These are phyloP conservation scores for Xylaria scruposa DNA, from an alignment of 495 filamentous ascomycete species.

Conservation along the genomic window DNA sequence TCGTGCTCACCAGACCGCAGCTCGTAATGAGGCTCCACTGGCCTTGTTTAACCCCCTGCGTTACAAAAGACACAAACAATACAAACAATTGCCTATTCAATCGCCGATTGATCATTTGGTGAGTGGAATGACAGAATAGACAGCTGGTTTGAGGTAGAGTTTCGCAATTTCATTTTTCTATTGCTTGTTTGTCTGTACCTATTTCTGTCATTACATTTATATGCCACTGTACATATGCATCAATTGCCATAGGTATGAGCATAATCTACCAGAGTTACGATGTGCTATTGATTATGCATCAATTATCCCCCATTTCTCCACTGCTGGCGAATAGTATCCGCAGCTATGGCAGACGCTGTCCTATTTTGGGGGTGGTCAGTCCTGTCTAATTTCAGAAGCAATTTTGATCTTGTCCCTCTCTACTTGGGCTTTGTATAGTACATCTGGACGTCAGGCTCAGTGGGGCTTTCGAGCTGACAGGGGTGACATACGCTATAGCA, in stretches of 20 bases:
- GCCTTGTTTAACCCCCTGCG: slow-evolving; percentile 12
- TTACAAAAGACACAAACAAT: neutral
- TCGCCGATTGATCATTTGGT: slow-evolving; percentile 8
- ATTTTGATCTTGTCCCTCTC: slow-evolving; percentile 22
- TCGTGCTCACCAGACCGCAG: slow-evolving; percentile 13
- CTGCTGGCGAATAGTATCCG: slow-evolving; percentile 21
- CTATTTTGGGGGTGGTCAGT: slow-evolving; percentile 27
- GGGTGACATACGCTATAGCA: slow-evolving; percentile 3
- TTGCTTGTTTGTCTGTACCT: neutral
- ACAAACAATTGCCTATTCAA: neutral
- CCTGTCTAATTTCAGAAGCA: slow-evolving; percentile 31
- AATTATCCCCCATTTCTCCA: slow-evolving; percentile 9
- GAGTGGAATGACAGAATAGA: neutral
- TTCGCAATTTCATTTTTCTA: neutral
- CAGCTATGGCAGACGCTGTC: slow-evolving; percentile 20
- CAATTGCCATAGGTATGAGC: neutral
- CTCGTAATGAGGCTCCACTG: slow-evolving; percentile 27
- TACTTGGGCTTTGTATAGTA: slow-evolving; percentile 20
- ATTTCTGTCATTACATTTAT: neutral
- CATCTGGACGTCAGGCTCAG: slow-evolving; percentile 2
- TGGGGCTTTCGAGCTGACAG: neutral
- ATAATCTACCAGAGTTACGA: neutral
- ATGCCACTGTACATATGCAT: neutral
- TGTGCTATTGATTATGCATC: slow-evolving; percentile 16
- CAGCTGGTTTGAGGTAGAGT: neutral